phyloP scores from a whole-genome alignment of 257 asterid species.

The Solanum lycopersicoides region DNA sequence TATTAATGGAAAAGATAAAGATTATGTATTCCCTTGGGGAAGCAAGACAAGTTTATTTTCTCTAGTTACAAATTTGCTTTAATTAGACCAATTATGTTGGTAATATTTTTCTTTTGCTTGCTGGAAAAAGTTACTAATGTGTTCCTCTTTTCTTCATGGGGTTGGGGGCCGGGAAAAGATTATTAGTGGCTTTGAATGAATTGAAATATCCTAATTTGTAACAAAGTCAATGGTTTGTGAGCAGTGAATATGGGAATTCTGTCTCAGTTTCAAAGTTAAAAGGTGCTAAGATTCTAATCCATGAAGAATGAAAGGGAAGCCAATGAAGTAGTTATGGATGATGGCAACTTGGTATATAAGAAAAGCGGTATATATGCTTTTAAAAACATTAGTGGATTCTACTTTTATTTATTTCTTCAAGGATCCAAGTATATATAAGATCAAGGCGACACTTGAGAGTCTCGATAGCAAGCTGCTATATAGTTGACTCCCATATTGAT shows the following conservation, averaged over 20 bases:
- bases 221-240: not conserved
- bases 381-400: conserved; percentile 46
- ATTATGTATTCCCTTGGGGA: not conserved
- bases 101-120: not conserved
- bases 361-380: conserved; percentile 14
- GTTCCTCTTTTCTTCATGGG: not conserved
- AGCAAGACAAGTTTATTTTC: not conserved
- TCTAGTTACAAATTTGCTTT: no score
- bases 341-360: conserved; percentile 40
- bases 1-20: not conserved
- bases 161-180: not conserved
- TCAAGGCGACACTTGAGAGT: not conserved
- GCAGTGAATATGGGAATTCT: conserved; percentile 25
- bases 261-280: conserved; percentile 20
- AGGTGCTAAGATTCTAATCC: not conserved
- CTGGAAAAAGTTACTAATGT: not conserved
- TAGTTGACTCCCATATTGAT: no score
- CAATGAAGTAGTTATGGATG: conserved; percentile 48
- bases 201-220: not conserved
- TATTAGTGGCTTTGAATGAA: not conserved
- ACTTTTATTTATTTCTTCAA: not conserved
- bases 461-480: not conserved
- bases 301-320: conserved; percentile 48
- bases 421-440: not conserved
- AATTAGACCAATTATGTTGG: not conserved